These are phyloP conservation scores for Phlyctochytrium arcticum DNA, from an alignment of 192 early-diverging fungal genomes.

Conservation along the genomic window DNA sequence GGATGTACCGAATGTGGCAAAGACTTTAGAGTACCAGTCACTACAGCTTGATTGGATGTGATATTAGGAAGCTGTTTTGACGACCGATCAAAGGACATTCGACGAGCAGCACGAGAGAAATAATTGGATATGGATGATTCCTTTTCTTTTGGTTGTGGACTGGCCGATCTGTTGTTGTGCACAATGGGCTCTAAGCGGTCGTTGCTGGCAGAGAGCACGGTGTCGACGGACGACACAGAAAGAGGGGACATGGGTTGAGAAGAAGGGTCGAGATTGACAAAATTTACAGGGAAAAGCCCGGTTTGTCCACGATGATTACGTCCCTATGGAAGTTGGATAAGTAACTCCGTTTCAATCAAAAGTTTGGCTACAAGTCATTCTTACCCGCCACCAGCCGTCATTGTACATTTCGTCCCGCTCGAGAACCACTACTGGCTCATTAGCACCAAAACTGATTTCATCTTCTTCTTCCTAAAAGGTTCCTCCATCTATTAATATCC, in stretches of 20 bases:
- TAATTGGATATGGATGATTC: too few relatives aligned
- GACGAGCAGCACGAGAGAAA: neutral
- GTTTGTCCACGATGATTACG: constrained; percentile 57
- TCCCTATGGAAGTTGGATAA: too few relatives aligned
- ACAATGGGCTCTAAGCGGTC: neutral
- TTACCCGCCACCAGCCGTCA: constrained; percentile 73
- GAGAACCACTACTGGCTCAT: constrained; percentile 65
- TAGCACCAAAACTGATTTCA: constrained; percentile 60
- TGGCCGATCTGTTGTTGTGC: too few relatives aligned
- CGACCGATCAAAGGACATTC: neutral
- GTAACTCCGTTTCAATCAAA: too few relatives aligned
- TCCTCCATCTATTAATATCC: neutral
- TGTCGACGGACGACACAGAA: neutral
- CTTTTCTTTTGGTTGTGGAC: too few relatives aligned
- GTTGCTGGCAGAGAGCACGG: neutral
- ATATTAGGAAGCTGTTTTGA: neutral
- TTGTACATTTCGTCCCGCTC: constrained; percentile 65
- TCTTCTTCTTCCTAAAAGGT: constrained; percentile 53
- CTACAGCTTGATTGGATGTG: neutral
- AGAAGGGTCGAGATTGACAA: constrained; percentile 37
- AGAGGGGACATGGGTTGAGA: neutral
- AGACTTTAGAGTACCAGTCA: constrained; percentile 1
- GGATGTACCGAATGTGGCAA: too few relatives aligned
- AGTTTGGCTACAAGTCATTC: neutral
- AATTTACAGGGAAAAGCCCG: constrained; percentile 74